These are phyloP conservation scores for Phialemoniopsis sp. DNA, from an alignment of 2,329 filamentous ascomycete species.

Conservation along the genomic window DNA sequence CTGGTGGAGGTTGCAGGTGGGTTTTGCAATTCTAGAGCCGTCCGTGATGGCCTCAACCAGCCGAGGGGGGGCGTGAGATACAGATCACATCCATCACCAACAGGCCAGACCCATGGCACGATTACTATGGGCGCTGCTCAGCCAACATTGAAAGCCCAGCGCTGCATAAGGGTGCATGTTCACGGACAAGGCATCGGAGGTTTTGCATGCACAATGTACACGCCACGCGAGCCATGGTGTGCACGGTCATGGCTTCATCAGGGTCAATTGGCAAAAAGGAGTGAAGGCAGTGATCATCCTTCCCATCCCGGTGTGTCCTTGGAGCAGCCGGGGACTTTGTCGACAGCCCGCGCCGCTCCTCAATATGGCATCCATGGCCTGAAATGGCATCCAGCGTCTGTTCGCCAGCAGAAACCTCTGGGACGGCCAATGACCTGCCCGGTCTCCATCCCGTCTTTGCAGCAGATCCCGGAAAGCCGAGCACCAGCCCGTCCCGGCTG, in stretches of 20 bases:
- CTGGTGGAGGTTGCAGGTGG: no score
- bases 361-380: constrained; percentile 1
- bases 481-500: no score
- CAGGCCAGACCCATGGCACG: neutral
- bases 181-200: neutral
- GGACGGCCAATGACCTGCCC: neutral
- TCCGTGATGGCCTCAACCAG: neutral
- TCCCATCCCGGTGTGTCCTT: no score
- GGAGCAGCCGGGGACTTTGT: no score
- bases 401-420: neutral
- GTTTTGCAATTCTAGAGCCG: neutral
- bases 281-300: no score
- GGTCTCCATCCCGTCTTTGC: constrained; percentile 1
- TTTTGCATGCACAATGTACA: neutral
- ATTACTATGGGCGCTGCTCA: neutral
- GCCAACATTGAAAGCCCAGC: neutral
- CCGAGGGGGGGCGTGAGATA: neutral
- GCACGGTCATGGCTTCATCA: neutral
- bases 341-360: neutral
- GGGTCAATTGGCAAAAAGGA: no score
- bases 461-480: neutral
- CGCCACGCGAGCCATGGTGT: neutral
- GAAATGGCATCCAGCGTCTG: neutral
- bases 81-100: neutral
- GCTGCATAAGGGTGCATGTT: neutral